These are phyloP conservation scores for Cystobasidium tubakii DNA, from an alignment of 768 basidiomycete species.

Conservation along the genomic window DNA sequence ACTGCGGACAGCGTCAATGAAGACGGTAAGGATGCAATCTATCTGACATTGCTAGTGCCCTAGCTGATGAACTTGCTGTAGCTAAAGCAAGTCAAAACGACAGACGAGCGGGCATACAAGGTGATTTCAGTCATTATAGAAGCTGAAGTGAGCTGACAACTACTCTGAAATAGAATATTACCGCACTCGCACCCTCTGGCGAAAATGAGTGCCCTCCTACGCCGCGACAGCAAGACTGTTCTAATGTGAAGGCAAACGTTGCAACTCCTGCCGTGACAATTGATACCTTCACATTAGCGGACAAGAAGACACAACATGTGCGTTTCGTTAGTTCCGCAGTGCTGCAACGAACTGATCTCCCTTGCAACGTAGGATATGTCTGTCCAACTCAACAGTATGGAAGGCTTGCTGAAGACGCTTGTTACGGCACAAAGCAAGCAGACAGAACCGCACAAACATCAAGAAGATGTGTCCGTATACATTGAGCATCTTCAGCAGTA, in stretches of 20 bases:
- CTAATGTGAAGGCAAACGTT: neutral
- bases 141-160: too few relatives aligned
- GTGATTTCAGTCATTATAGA: neutral
- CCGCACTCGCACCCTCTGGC: too few relatives aligned
- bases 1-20: neutral
- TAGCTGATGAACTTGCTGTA: neutral
- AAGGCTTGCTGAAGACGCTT: conserved; percentile 12
- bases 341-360: neutral
- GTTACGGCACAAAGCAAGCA: conserved; percentile 14
- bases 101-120: neutral
- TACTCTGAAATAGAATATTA: too few relatives aligned
- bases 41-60: neutral
- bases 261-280: neutral
- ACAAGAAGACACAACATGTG: neutral
- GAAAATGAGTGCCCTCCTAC: neutral
- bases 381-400: conserved; percentile 12
- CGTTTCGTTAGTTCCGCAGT: neutral
- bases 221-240: neutral
- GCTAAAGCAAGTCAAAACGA: neutral
- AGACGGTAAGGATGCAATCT: neutral
- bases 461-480: conserved; percentile 26
- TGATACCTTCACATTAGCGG: neutral
- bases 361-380: neutral
- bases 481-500: conserved; percentile 20
- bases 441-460: conserved; percentile 3